Conservation (phyloP, 495 filamentous ascomycete species). For the Bacidia rubella region DNA sequence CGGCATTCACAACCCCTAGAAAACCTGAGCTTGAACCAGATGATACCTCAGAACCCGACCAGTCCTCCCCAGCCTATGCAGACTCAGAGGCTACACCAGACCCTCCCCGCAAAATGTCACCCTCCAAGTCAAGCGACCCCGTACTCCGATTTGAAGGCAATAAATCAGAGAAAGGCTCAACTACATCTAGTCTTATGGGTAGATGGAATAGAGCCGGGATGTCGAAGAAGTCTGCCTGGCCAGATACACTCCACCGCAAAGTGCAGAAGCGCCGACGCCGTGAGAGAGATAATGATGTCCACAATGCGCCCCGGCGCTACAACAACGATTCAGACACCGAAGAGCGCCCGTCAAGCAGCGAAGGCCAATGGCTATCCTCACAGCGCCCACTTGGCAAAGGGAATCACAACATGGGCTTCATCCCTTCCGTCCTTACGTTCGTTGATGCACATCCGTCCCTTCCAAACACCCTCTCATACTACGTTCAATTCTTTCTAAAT, state of each 20-base stretch:
- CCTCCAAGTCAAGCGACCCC: constrained; percentile 24
- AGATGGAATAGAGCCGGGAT: constrained; percentile 46
- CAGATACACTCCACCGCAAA: constrained; percentile 36
- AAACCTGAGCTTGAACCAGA: constrained; percentile 47
- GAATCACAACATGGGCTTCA: constrained; percentile 13
- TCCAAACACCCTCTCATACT: constrained; percentile 76
- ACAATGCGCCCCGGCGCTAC: constrained; percentile 28
- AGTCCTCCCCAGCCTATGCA: constrained; percentile 58
- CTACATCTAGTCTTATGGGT: constrained; percentile 30
- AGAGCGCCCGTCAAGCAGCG: constrained; percentile 17
- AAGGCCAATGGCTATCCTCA: constrained; percentile 8
- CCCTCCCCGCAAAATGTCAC: constrained; percentile 29
- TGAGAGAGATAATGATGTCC: constrained; percentile 32
- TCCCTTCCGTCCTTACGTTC: constrained; percentile 29
- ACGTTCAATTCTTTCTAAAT: constrained; percentile 72
- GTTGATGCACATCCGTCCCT: constrained; percentile 70
- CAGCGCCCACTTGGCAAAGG: constrained; percentile 11
- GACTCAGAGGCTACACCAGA: constrained; percentile 63
- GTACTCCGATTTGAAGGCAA: constrained; percentile 28
- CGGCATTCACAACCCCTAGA: constrained; percentile 68
- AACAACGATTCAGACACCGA: constrained; percentile 50
- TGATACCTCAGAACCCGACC: constrained; percentile 67
- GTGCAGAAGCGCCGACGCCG: constrained; percentile 41
- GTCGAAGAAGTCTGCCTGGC: constrained; percentile 33
- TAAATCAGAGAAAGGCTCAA: constrained; percentile 33